Percentiles rank a stretch among this genome's conserved stretches.
These are phyloP conservation scores for Schrenkiella parvula DNA, from an alignment of 345 rosid genomes.

Conservation along the genomic window DNA sequence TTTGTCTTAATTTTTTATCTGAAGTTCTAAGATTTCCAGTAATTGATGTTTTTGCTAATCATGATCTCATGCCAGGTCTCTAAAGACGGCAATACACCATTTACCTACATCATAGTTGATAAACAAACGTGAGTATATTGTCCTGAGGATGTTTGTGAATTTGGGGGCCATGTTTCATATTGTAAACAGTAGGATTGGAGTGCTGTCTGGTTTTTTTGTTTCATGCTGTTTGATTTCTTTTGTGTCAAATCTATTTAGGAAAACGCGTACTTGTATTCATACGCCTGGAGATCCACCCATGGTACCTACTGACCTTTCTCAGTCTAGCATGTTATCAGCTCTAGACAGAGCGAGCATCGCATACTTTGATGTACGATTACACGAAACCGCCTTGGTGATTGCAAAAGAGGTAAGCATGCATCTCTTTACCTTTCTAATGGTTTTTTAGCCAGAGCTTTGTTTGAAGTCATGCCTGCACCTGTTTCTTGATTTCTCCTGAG, in stretches of 20 bases:
- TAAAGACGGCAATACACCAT: conserved; percentile 72
- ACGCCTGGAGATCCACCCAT: conserved; percentile 77
- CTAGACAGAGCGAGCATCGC: conserved; percentile 54
- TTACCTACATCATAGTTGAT: conserved; percentile 81
- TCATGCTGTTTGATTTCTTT: neutral
- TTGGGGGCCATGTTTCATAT: neutral
- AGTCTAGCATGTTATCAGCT: conserved; percentile 46
- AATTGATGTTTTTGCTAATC: neutral
- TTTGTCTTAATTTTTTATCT: neutral
- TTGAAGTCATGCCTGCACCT: neutral
- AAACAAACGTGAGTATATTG: conserved; percentile 58
- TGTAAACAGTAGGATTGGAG: neutral
- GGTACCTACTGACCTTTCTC: conserved; percentile 56
- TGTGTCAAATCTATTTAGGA: conserved; percentile 39
- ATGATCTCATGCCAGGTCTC: conserved; percentile 52
- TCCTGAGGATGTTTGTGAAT: conserved; percentile 3
- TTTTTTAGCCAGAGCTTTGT: neutral
- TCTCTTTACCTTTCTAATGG: neutral
- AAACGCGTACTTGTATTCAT: conserved; percentile 91
- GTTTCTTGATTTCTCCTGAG: neutral
- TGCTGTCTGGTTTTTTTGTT: neutral
- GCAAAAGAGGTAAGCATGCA: conserved; percentile 63
- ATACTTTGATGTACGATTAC: conserved; percentile 69
- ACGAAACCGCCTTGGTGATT: conserved; percentile 55
- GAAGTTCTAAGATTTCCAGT: neutral